Conservation (phyloP, 1,139 yeast species). For the Wickerhamiella pararugosa region DNA sequence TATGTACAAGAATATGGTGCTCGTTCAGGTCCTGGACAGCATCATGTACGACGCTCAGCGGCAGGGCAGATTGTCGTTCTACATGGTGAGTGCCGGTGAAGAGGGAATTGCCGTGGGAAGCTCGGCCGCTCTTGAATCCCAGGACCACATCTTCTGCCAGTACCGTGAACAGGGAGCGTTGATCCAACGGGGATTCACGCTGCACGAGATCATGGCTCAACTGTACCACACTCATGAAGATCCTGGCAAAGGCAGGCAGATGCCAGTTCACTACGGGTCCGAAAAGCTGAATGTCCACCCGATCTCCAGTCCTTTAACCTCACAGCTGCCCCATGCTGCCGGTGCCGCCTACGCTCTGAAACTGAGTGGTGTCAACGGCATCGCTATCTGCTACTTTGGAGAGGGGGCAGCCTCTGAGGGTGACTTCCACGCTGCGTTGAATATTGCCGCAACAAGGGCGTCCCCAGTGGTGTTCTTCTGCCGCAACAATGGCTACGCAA, state of each 20-base stretch:
- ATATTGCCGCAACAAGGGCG: constrained; percentile 26
- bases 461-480: constrained; percentile 26
- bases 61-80: constrained; percentile 25
- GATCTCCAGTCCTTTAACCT: constrained; percentile 25
- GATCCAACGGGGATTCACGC: constrained; percentile 24
- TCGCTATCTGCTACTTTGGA: constrained; percentile 24
- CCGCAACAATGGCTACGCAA: constrained; percentile 27
- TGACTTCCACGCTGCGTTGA: constrained; percentile 27
- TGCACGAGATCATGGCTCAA: constrained; percentile 24
- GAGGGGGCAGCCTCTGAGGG: constrained; percentile 29
- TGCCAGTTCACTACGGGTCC: constrained; percentile 26
- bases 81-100: constrained; percentile 28
- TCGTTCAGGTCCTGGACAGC: constrained; percentile 13
- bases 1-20: constrained; percentile 25
- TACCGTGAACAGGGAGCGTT: constrained; percentile 26
- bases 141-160: constrained; percentile 24
- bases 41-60: constrained; percentile 28
- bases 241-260: constrained; percentile 22
- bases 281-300: constrained; percentile 23
- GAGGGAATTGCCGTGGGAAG: constrained; percentile 26
- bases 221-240: constrained; percentile 23
- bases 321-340: constrained; percentile 27
- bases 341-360: constrained; percentile 27
- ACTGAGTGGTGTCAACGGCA: constrained; percentile 15
- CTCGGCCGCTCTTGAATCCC: constrained; percentile 23